Base-by-base conservation (phyloP, 768 basidiomycete genomes). In the Agrocybe praecox region DNA sequence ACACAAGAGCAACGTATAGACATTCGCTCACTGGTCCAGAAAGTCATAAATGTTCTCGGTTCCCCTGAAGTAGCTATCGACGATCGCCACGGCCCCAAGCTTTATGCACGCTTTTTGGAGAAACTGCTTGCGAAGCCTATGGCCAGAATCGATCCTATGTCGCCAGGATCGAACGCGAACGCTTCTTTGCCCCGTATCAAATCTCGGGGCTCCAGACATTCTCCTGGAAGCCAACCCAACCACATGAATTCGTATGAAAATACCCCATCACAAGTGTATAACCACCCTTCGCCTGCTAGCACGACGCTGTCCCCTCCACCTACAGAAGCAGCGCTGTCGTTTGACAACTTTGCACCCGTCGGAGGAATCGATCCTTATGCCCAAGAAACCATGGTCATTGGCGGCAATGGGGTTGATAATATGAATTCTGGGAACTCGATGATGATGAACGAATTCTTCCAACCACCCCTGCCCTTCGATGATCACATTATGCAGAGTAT, bases 51-150 rank as follows among this genome's bases (percentile, higher is more conserved):
- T 57, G 78, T 92, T 1, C 79, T 94, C 4, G 81, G 82, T 2
- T 84, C 86, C 0, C 80, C 88, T 6, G 85, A 87, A 53, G 82
- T 94, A 17, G 86, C 87, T 18, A 80, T 94, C 56, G 92, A 94
- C 70, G 87, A 90, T 23, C 85, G 86, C 17, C 91, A 94, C 65
- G 89, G 88, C 0, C 92, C 91, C 1, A 88, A 85, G 67, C 74
- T 93, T 6, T 93, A 92, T 68, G 84, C 92, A 0, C 86, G 84
- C 47, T 94, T 94, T 80, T 77, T 94, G 46, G 82, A 83, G 44
- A 84, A 86, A 33, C 78, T 94, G 5, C 78, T 94, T 8, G 82
- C 82, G 15, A 81, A 80, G n/a, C 83, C 84, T 18, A 79, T 75
- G 68, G 76, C 79, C 10, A 72, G 72, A 62, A 51, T 70, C 33